These are phyloP conservation scores for Lithocarpus polystachyus DNA, from an alignment of 306 rosid species.

Conservation along the genomic window DNA sequence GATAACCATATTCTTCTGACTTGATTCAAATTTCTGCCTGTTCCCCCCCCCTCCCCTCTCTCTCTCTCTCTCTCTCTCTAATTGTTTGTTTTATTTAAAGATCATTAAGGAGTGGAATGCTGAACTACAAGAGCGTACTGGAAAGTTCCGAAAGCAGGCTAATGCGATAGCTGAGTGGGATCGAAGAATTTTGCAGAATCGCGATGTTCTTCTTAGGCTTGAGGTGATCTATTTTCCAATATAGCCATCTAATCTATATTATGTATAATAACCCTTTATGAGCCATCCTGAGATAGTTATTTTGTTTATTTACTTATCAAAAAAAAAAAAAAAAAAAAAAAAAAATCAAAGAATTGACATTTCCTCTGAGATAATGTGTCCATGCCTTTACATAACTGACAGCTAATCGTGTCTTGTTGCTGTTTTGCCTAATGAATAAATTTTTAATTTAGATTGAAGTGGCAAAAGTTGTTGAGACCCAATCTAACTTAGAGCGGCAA, in stretches of 20 bases:
- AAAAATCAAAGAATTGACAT: not conserved
- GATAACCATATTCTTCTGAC: slow-evolving; percentile 6
- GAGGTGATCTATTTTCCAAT: slow-evolving; percentile 49
- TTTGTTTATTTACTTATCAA: not conserved
- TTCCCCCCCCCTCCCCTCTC: not conserved
- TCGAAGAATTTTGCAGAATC: slow-evolving; percentile 81
- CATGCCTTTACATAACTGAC: not conserved
- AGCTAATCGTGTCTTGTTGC: not conserved
- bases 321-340: too few relatives aligned
- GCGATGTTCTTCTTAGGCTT: slow-evolving; percentile 79
- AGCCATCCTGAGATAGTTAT: not conserved
- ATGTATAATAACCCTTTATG: slow-evolving; percentile 1
- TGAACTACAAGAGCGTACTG: slow-evolving; percentile 93
- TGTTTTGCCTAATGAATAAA: slow-evolving; percentile 21
- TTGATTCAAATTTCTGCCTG: not conserved
- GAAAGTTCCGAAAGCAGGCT: slow-evolving; percentile 93
- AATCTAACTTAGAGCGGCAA: slow-evolving; percentile 81
- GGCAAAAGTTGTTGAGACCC: slow-evolving; percentile 89
- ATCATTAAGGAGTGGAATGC: slow-evolving; percentile 95
- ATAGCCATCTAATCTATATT: not conserved
- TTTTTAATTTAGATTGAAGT: slow-evolving; percentile 71
- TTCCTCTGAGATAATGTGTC: not conserved
- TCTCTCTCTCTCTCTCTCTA: slow-evolving; percentile 11
- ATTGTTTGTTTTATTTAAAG: slow-evolving; percentile 26
- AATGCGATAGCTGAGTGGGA: slow-evolving; percentile 97